Evolutionary conservation across 2,329 filamentous ascomycete genomes (phyloP), one percentile per base, ranked within the genome.

Genomic region (Cyphellophora attinorum): DNA sequence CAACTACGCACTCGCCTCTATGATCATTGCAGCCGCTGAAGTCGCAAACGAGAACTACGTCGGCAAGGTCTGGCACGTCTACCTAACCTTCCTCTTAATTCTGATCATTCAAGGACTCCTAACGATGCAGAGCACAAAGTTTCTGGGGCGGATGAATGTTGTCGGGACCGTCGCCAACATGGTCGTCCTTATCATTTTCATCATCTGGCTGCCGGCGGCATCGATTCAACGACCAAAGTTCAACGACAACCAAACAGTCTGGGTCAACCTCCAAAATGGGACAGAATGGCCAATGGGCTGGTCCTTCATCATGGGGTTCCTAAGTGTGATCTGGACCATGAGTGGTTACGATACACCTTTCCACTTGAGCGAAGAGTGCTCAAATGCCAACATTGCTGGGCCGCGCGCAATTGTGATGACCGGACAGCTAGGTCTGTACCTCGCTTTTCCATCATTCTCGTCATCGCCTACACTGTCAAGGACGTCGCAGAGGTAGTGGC

Each of bases 101-200:
- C 79, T 84, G 76, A 54, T 82, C 17, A 62, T 81, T 15, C 81
- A 85, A 52, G 72, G 64, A 6, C 62, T 61, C 41, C 77, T 85
- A 50, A 80, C 76, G 35, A 81, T 75, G 28, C 72, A 83, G 63
- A 77, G 81, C 4, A 85, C 81, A 0, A 67, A 70, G 31, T 81
- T 75, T 71, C 73, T 85, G 37, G 81, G 79, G 2, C 62, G 67
- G 17, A 74, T 82, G 60, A 85, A 84, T 54, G 79, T 76, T 0
- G 72, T 68, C 31, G 80, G 80, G 10, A 81, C 76, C 6, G 74
- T 70, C 0, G 74, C 84, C 60, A 85, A 85, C 55, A 75, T 85
- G 51, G 55, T 81, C 34, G 76, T 74, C 1, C 63, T 85, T 14
- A 46, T 82, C 16, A 63, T 78, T 21, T 74, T 79, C 17, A 68